Base-by-base conservation (phyloP, 495 filamentous ascomycete species). In the Aspergillus bertholletiae region DNA sequence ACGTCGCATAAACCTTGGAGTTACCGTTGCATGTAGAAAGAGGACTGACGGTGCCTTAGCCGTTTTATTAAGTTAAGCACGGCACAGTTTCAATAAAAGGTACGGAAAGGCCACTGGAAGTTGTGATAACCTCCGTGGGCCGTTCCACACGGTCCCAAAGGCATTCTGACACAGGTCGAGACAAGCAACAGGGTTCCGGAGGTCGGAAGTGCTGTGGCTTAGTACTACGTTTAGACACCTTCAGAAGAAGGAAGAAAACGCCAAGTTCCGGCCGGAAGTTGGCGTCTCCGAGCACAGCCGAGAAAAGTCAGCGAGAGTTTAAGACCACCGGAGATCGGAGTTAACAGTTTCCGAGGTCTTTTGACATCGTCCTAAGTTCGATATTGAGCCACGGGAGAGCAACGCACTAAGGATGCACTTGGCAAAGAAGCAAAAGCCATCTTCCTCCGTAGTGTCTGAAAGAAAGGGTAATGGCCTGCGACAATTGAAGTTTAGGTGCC, bases 321-420 rank as follows among this genome's bases (percentile, higher is more conserved):
- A 34, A 43, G 18, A 5, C 39, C 11, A 27, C 46, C 41, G 51
- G 51, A 24, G 27, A 34, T 53, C 51, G 51, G 51, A 46, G 26
- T 43, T 53, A 45, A 34, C 51, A 27, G 27, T n/a, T 34, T 21
- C 51, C 51, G 51, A 27, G 17, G n/a, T 18, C 7, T 18, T 5
- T 21, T 22, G 5, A 21, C 20, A 15, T 43, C 39, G 39, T 43
- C 21, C 39, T 18, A 43, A 43, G 22, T 22, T 9, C 39, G 39
- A 21, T 7, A 7, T 21, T 5, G 20, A 43, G 39, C 20, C 39
- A 43, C 39, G 39, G 34, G 34, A 37, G 34, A 37, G 34, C 34
- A 37, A 37, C 34, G 13, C 34, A 37, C 34, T 37, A 37, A 37
- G 34, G 9, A 37, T 2, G 34, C 6, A n/a, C 34, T 37, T 37